Base-by-base conservation (phyloP, 768 basidiomycete species). In the Boletellus ananas region DNA sequence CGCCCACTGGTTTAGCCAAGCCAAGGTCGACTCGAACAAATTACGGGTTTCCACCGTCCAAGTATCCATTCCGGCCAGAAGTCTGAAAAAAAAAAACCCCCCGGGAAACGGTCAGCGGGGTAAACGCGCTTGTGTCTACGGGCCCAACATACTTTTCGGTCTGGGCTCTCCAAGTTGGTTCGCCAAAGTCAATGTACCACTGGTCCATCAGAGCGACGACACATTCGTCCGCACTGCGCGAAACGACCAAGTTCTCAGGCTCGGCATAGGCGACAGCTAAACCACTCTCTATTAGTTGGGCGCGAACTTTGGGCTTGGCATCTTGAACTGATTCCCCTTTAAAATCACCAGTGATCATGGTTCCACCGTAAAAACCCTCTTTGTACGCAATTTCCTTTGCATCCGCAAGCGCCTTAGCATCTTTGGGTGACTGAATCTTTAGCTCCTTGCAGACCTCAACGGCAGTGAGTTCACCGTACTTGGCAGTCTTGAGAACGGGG, bases 101-200 rank as follows among this genome's bases (percentile, higher is more conserved):
- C 3, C 3, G 6, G 6, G 23, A 23, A 23, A 23, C 23, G 6
- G 14, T 43, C 29, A 56, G 29, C 55, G 27, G 58, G 44, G 48
- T 34, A 20, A 39, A 27, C 3, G 27, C 29, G 11, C 13, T 16
- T 40, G 36, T 50, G 9, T 29, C 20, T 14, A 45, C 34, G n/a
- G 34, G 44, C 18, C 49, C 35, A 2, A 77, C 83, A 45, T 62
- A 91, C 92, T 77, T 84, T 67, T 93, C 88, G 6, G 91, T 83
- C 61, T 90, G 79, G 14, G 78, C 80, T 67, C 85, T 89, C 96
- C 96, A 99, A n/a, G 67, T 65, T 1, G 81, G 68, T 73, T 97
- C 93, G 59, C 95, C 96, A 60, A 97, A 99, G 69, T 98, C 93
- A 68, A 98, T 72, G 70, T 98, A 99, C 94, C 95, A 99, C 70